Evolutionary conservation across 441 rosid genomes (phyloP).

Genomic region (Biscutella laevigata): DNA sequence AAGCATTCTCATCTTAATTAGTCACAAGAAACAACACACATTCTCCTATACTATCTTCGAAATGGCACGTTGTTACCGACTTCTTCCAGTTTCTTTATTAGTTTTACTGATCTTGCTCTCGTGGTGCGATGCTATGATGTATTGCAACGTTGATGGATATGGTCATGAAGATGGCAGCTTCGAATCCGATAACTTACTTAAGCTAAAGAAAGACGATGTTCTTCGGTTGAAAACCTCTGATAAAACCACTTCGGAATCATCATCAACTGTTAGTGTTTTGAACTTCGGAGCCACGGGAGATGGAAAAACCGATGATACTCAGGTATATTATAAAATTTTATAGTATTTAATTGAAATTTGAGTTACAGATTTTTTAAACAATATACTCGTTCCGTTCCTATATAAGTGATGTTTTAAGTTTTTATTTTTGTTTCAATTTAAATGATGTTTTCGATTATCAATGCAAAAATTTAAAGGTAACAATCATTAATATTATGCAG

Average conservation of each 20-base stretch:
- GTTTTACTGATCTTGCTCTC: slow-evolving; percentile 9
- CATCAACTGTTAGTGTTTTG: slow-evolving; percentile 33
- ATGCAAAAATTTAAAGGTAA: no score
- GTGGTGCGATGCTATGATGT: slow-evolving; percentile 22
- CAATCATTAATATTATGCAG: no score
- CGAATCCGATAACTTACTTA: slow-evolving; percentile 20
- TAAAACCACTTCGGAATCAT: slow-evolving; percentile 8
- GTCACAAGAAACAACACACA: slow-evolving; percentile 20
- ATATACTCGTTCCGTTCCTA: no score
- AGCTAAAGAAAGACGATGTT: slow-evolving; percentile 20
- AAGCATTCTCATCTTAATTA: slow-evolving; percentile 11
- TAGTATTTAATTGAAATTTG: no score
- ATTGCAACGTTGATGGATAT: slow-evolving; percentile 28
- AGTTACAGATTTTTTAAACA: no score
- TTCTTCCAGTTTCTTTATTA: slow-evolving; percentile 1
- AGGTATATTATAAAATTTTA: no score
- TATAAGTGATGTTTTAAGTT: no score
- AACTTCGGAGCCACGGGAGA: slow-evolving; percentile 52
- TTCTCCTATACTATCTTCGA: no score
- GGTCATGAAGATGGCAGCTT: slow-evolving; percentile 29
- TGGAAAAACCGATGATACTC: slow-evolving; percentile 45
- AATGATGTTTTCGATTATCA: no score
- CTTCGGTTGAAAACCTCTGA: slow-evolving; percentile 22
- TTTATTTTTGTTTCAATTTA: no score
- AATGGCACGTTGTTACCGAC: slow-evolving; percentile 16